Evolutionary conservation across 2,329 filamentous ascomycete genomes (phyloP).

Genomic region (Trichoderma sp.): DNA sequence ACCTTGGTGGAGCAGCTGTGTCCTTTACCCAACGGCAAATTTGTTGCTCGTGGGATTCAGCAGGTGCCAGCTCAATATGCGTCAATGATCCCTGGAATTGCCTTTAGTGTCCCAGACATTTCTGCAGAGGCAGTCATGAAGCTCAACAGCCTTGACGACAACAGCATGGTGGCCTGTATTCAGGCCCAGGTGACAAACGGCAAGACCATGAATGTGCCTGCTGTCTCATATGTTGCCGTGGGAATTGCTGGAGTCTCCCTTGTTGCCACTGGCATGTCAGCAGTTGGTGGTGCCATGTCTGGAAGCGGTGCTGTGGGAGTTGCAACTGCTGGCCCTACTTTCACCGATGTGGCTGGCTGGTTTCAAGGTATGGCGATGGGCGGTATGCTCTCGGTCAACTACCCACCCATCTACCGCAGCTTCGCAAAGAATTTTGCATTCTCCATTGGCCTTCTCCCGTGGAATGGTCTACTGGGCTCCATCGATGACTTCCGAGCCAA

Average conservation of each 20-base stretch:
- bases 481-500: conserved; percentile 79
- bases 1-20: conserved; percentile 74
- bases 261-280: conserved; percentile 67
- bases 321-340: conserved; percentile 73
- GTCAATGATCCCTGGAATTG: conserved; percentile 76
- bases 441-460: conserved; percentile 79
- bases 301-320: conserved; percentile 52
- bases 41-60: conserved; percentile 69
- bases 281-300: conserved; percentile 56
- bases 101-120: conserved; percentile 87
- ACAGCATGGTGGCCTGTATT: conserved; percentile 73
- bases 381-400: conserved; percentile 89
- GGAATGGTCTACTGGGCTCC: conserved; percentile 71
- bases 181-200: conserved; percentile 80
- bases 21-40: conserved; percentile 74
- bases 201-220: conserved; percentile 71
- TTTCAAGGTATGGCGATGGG: conserved; percentile 95
- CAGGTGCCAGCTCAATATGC: conserved; percentile 69
- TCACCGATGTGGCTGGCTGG: conserved; percentile 80
- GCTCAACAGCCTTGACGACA: conserved; percentile 60
- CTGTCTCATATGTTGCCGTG: conserved; percentile 78
- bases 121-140: conserved; percentile 78
- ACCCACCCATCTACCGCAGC: conserved; percentile 81
- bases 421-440: conserved; percentile 94
- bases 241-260: conserved; percentile 84